A percentile compares a stretch with the other conserved stretches of the same genome.
These are phyloP conservation scores for Saccharomyces hybrid DNA, from an alignment of 1,139 yeast species.

Conservation along the genomic window DNA sequence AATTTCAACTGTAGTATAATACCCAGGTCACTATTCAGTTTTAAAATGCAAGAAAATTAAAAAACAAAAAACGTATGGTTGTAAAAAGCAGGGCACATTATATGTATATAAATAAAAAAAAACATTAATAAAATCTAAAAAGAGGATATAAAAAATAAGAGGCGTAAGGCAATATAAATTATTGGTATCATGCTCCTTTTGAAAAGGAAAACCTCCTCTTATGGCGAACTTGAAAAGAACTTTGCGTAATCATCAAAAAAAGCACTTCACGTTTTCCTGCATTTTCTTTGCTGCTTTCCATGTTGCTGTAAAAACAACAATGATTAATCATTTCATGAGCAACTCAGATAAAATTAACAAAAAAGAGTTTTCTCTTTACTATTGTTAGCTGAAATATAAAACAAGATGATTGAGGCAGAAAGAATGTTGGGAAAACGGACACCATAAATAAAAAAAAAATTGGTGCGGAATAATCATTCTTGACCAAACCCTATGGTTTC, in stretches of 20 bases:
- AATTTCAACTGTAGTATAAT: not conserved
- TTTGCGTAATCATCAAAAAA: not conserved
- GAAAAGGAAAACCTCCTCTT: not conserved
- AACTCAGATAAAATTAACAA: not conserved
- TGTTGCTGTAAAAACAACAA: not conserved
- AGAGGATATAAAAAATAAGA: not conserved
- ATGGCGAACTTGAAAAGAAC: not conserved
- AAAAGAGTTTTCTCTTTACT: not conserved
- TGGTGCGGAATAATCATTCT: conserved; percentile 43
- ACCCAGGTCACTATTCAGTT: not conserved
- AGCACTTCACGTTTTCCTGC: not conserved
- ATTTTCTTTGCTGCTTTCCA: not conserved
- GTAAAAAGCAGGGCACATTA: not conserved
- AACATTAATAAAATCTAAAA: not conserved
- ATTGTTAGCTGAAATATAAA: not conserved
- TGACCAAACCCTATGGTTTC: conserved; percentile 96
- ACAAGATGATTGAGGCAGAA: not conserved
- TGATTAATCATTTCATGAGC: not conserved
- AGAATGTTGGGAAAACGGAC: not conserved
- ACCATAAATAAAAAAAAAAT: not conserved
- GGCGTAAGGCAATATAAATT: not conserved
- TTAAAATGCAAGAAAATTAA: not conserved
- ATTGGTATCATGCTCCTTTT: not conserved
- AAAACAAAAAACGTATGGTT: not conserved
- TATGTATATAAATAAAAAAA: not conserved